These are phyloP conservation scores for Lasiodiplodia sp. DNA, from an alignment of 2,329 filamentous ascomycete genomes.

Conservation along the genomic window DNA sequence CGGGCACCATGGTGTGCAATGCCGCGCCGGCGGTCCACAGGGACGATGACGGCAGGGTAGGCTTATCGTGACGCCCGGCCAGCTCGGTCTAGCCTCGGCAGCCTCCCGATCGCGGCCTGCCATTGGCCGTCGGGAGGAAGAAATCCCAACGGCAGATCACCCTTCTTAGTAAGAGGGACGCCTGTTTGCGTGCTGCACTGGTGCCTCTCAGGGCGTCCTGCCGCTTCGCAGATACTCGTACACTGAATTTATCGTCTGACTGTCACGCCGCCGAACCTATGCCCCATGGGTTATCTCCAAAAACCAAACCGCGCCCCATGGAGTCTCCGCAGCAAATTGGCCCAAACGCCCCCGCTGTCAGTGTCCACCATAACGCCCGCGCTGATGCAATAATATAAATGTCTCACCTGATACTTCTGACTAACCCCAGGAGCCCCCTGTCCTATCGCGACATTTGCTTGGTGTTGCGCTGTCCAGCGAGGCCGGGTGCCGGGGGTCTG, in stretches of 20 bases:
- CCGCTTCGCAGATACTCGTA: constrained; percentile 17
- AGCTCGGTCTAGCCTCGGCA: neutral
- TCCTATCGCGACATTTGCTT: constrained; percentile 17
- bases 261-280: constrained; percentile 2
- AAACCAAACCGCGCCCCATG: constrained; percentile 16
- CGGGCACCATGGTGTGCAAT: constrained; percentile 24
- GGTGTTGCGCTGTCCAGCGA: constrained; percentile 4
- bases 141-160: constrained; percentile 19
- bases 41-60: constrained; percentile 18
- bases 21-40: constrained; percentile 17
- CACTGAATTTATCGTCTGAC: constrained; percentile 24
- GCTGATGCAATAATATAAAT: constrained; percentile 29
- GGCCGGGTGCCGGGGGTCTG: neutral
- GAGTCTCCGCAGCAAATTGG: constrained; percentile 28
- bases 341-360: constrained; percentile 25
- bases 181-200: constrained; percentile 5
- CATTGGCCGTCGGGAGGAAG: neutral
- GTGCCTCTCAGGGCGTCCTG: neutral
- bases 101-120: neutral
- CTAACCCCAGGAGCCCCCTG: constrained; percentile 12
- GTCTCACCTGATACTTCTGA: constrained; percentile 23
- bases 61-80: constrained; percentile 10
- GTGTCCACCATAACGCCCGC: constrained; percentile 27
- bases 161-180: neutral
- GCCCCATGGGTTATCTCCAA: constrained; percentile 17